Evolutionary conservation across 768 basidiomycete genomes (phyloP).

Genomic region (Panellus pusillus): DNA sequence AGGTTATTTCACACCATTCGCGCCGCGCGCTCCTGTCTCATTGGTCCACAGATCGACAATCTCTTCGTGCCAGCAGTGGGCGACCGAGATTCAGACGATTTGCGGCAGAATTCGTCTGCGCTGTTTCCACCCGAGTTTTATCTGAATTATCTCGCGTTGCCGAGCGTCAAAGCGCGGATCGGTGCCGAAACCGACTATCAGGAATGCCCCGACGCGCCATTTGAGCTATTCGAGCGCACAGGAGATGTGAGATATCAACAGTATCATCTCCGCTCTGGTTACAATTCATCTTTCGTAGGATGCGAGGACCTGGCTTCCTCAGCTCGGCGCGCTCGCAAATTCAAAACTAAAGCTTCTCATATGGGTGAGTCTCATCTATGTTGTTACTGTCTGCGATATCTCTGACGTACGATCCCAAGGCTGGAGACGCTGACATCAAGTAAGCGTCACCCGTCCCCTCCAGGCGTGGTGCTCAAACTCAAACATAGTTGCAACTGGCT

Average conservation of each 20-base stretch:
- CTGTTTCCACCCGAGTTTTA: constrained; percentile 61
- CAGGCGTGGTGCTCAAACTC: background rate
- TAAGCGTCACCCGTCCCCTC: constrained; percentile 24
- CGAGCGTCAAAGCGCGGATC: constrained; percentile 41
- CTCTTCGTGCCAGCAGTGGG: constrained; percentile 54
- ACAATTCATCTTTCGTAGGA: constrained; percentile 38
- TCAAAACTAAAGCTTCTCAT: constrained; percentile 43
- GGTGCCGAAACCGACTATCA: constrained; percentile 51
- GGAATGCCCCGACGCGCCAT: constrained; percentile 50
- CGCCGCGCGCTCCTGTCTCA: background rate
- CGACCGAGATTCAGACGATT: constrained; percentile 53
- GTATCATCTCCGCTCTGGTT: no score
- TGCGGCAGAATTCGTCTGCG: constrained; percentile 54
- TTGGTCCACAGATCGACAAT: constrained; percentile 37
- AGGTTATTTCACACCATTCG: constrained; percentile 20
- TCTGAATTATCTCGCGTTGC: constrained; percentile 41
- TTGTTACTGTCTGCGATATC: background rate
- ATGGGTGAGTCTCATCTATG: constrained; percentile 38
- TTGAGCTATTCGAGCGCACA: constrained; percentile 43
- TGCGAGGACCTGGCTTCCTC: constrained; percentile 53
- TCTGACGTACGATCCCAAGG: constrained; percentile 27
- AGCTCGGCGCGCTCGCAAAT: constrained; percentile 48
- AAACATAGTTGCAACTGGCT: constrained; percentile 46
- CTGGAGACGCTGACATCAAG: constrained; percentile 54
- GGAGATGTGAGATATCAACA: constrained; percentile 46